Percentiles rank a stretch among this genome's conserved stretches.
phyloP scores from a whole-genome alignment of 306 rosid genomes.

The Neltuma alba region DNA sequence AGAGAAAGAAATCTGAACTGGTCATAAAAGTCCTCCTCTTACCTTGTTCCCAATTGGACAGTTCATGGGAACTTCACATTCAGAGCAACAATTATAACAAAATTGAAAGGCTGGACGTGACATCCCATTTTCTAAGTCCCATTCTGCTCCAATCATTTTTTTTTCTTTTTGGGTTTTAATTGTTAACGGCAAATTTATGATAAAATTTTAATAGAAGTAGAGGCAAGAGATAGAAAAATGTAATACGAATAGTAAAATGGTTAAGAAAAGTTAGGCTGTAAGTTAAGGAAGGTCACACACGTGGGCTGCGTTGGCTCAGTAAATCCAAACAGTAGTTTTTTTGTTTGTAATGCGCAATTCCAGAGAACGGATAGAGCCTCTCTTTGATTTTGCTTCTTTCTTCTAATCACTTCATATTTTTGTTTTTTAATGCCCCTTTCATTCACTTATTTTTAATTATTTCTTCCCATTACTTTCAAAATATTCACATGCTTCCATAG shows the following conservation, averaged over 20 bases:
- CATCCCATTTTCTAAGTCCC: constrained; percentile 1
- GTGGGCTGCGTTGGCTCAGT: constrained; percentile 45
- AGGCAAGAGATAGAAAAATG: background rate
- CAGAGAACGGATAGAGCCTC: background rate
- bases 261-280: background rate
- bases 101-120: constrained; percentile 4
- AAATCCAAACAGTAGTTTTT: background rate
- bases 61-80: constrained; percentile 24
- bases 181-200: background rate
- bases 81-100: constrained; percentile 21
- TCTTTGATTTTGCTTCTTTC: constrained; percentile 14
- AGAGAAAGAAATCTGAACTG: background rate
- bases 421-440: background rate
- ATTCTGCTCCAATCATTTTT: constrained; percentile 19
- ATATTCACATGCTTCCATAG: background rate
- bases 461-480: background rate
- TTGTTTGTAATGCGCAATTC: constrained; percentile 30
- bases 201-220: background rate
- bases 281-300: constrained; percentile 29
- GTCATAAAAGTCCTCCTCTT: background rate
- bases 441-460: background rate
- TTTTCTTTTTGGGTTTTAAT: background rate
- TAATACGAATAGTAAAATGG: background rate
- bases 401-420: background rate
- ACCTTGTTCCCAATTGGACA: constrained; percentile 26